Percentiles rank a stretch among this genome's conserved stretches.
Evolutionary conservation across 805 yeast genomes (phyloP).

Genomic region (Lachancea dasiensis): DNA sequence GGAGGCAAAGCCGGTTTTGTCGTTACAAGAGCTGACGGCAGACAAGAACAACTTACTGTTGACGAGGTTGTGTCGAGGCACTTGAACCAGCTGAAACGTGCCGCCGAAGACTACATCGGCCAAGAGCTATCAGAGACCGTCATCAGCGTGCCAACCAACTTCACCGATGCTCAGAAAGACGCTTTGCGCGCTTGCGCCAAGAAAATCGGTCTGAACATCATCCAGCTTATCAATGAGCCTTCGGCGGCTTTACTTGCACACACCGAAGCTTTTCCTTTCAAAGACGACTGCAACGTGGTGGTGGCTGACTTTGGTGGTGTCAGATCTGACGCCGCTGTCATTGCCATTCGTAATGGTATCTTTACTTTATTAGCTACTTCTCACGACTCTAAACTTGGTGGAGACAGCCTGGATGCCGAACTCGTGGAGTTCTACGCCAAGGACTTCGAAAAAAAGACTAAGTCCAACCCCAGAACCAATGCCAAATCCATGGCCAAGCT

Average conservation of each 20-base stretch:
- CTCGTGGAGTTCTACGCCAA: conserved; percentile 80
- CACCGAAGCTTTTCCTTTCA: conserved; percentile 41
- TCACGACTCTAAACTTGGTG: conserved; percentile 81
- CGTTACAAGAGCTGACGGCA: conserved; percentile 43
- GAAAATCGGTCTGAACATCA: conserved; percentile 69
- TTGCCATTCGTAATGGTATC: conserved; percentile 91
- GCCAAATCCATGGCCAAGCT: conserved; percentile 87
- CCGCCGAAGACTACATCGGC: conserved; percentile 93
- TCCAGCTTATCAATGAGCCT: conserved; percentile 90
- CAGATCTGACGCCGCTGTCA: conserved; percentile 90
- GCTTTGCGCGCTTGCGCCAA: conserved; percentile 56
- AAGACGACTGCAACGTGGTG: conserved; percentile 39
- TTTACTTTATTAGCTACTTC: conserved; percentile 81
- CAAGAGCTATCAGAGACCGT: conserved; percentile 74
- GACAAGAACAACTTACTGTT: conserved; percentile 53
- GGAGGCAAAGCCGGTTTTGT: conserved; percentile 68
- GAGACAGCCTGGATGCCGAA: conserved; percentile 75
- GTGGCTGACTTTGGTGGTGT: conserved; percentile 97
- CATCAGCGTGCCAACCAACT: conserved; percentile 85
- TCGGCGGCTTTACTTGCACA: conserved; percentile 87
- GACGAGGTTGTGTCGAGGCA: conserved; percentile 82
- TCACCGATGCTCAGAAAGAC: conserved; percentile 63
- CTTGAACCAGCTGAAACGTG: conserved; percentile 68
- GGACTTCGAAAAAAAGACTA: conserved; percentile 87
- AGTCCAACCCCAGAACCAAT: conserved; percentile 71